Percentiles rank a stretch among this genome's conserved stretches.
Conservation (phyloP, 768 basidiomycete species). For the Ephemerocybe angulata region DNA sequence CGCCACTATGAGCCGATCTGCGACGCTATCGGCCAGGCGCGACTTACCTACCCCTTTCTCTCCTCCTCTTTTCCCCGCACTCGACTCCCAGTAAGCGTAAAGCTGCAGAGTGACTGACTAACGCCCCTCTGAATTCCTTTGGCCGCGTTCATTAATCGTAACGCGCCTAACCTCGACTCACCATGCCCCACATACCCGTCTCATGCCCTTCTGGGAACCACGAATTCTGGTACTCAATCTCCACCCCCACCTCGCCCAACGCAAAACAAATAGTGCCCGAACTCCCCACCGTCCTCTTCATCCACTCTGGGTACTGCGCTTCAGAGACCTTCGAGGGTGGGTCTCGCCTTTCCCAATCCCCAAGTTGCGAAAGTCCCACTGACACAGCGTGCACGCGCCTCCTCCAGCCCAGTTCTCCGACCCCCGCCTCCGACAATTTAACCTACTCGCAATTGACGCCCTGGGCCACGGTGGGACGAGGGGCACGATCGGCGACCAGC, state of each 20-base stretch:
- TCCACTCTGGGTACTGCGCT: conserved; percentile 33
- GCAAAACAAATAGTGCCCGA: conserved; percentile 28
- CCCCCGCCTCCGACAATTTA: conserved; percentile 32
- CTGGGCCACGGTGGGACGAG: conserved; percentile 31
- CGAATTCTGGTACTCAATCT: conserved; percentile 33
- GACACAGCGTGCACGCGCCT: neutral
- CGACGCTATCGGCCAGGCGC: too few relatives aligned
- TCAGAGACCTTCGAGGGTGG: conserved; percentile 34
- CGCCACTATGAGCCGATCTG: too few relatives aligned
- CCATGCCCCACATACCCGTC: conserved; percentile 31
- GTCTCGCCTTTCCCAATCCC: conserved; percentile 7
- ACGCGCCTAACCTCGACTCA: too few relatives aligned
- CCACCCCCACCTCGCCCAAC: conserved; percentile 30
- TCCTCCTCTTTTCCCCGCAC: too few relatives aligned
- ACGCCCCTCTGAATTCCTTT: too few relatives aligned
- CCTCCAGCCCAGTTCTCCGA: conserved; percentile 33
- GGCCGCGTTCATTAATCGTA: too few relatives aligned
- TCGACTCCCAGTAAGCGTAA: too few relatives aligned
- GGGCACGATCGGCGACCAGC: conserved; percentile 20
- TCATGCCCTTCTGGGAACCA: conserved; percentile 26
- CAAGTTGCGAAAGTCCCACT: neutral
- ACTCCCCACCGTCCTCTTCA: conserved; percentile 35
- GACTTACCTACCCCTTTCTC: too few relatives aligned
- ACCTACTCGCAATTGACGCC: conserved; percentile 33
- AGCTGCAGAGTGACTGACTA: too few relatives aligned